Conservation (phyloP, 495 filamentous ascomycete genomes). For the Viridothelium virens region DNA sequence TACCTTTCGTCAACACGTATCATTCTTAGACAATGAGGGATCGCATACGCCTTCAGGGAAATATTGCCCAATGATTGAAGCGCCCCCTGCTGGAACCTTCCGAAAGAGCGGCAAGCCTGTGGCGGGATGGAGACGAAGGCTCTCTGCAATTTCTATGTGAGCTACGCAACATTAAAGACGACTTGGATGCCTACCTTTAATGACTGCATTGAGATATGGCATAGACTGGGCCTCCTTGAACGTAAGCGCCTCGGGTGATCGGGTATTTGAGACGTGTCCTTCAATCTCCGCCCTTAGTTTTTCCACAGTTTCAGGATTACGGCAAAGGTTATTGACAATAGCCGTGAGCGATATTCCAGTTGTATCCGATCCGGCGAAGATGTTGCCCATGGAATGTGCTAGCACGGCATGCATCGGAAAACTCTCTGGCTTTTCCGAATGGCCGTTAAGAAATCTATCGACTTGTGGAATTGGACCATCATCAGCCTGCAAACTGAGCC, state of each 20-base stretch:
- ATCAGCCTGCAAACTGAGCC: not conserved
- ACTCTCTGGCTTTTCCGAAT: not conserved
- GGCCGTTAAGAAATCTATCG: not conserved
- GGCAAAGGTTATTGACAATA: constrained; percentile 3
- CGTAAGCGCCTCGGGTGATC: constrained; percentile 17
- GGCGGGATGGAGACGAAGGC: constrained; percentile 38
- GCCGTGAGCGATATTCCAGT: constrained; percentile 10
- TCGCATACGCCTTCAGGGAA: constrained; percentile 33
- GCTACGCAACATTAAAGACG: not conserved
- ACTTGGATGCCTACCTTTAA: constrained; percentile 27
- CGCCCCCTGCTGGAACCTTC: constrained; percentile 39
- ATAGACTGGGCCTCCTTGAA: constrained; percentile 47
- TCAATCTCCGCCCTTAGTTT: constrained; percentile 13
- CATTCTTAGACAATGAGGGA: not conserved
- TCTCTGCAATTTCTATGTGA: constrained; percentile 26
- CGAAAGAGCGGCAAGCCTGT: constrained; percentile 38
- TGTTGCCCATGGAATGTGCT: not conserved
- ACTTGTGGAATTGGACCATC: constrained; percentile 5
- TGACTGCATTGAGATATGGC: constrained; percentile 43
- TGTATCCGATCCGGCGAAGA: constrained; percentile 14
- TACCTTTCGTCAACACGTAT: not conserved
- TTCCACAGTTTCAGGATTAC: not conserved
- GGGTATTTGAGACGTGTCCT: not conserved
- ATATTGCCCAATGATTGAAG: constrained; percentile 32
- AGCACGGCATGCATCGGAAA: not conserved